Evolutionary conservation across 1,284 basidiomycete species (phyloP), one percentile per base, ranked within the genome.

Genomic region (Sporisorium reilianum): DNA sequence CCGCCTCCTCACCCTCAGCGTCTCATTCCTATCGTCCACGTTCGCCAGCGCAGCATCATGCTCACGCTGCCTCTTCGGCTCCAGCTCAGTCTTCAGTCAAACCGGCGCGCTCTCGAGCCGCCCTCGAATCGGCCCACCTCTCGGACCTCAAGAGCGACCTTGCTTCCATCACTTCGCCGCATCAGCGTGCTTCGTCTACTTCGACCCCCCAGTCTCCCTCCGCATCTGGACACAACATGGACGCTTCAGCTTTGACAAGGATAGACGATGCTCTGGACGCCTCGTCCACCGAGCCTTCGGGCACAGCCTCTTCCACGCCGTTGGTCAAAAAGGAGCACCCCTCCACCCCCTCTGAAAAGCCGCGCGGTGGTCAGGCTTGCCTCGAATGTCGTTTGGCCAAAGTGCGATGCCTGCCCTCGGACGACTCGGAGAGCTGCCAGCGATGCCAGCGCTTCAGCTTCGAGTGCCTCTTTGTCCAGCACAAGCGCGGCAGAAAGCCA

Each of bases 391-490:
- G 72, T 41, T 48, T 75, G 7, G 66, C 72, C 49, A 75, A 75
- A 45, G 73, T 75, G 26, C 64, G 68, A 1, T 75, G 73, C 41
- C 55, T 75, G 2, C 46, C 73, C 25, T 67, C 68, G 11, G 57
- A 65, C 26, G 68, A 68, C 12, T 62, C 64, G n/a, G 68, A 72
- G 16, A 67, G 40, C 40, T 75, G 73, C 30, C 64, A 67, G 42
- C 56, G 73, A n/a, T 75, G 73, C 25, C 64, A 62, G n/a, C 56
- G 65, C 5, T 75, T 75, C 64, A 66, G 55, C 40, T 75, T 75
- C 26, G 73, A 75, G 12, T 75, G 73, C n/a, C 57, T 75, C 22
- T 75, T 71, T 26, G 68, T 75, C 18, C 67, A 75, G 51, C 73
- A 75, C 64, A 71, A 68, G 42, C 64, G 73, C 5, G 73, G 73